Percentiles rank a stretch among this genome's conserved stretches.
These are phyloP conservation scores for Rosa rugosa DNA, from an alignment of 306 rosid species.

Conservation along the genomic window DNA sequence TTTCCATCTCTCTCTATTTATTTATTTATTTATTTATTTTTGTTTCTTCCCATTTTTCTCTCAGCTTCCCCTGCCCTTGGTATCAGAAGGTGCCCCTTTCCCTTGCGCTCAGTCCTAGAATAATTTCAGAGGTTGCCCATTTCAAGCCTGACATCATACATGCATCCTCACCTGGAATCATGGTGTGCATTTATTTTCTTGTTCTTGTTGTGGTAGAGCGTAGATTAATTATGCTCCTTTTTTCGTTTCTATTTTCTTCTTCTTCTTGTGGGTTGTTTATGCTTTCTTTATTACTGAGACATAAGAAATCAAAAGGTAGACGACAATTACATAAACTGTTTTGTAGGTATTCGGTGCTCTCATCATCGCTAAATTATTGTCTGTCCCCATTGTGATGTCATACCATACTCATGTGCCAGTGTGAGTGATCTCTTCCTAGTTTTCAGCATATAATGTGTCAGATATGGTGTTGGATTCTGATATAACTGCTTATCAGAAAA, in stretches of 20 bases:
- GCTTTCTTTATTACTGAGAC: conserved; percentile 4
- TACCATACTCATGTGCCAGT: conserved; percentile 98
- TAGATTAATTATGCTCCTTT: background rate
- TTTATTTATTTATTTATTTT: background rate
- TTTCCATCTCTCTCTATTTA: background rate
- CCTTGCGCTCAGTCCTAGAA: conserved; percentile 98
- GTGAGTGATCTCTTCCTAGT: conserved; percentile 43
- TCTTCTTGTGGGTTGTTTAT: conserved; percentile 4
- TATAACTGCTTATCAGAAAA: background rate
- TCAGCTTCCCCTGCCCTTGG: conserved; percentile 92
- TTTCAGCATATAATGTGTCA: conserved; percentile 5
- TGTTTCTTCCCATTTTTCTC: background rate
- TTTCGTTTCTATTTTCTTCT: background rate
- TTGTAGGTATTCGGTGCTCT: conserved; percentile 96
- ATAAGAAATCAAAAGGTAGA: conserved; percentile 10
- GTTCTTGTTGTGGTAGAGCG: conserved; percentile 9
- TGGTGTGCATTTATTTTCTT: conserved; percentile 48
- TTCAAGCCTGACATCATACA: conserved; percentile 99
- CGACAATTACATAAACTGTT: conserved; percentile 22
- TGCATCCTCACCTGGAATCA: conserved; percentile 98
- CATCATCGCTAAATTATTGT: conserved; percentile 73
- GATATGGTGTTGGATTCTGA: background rate
- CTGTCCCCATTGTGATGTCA: conserved; percentile 95
- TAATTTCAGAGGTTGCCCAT: conserved; percentile 89
- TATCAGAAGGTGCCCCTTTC: conserved; percentile 98